A percentile compares a stretch with the other conserved stretches of the same genome.
Evolutionary conservation across 2,329 filamentous ascomycete genomes (phyloP).

Genomic region (Cryphonectria nitschkei): DNA sequence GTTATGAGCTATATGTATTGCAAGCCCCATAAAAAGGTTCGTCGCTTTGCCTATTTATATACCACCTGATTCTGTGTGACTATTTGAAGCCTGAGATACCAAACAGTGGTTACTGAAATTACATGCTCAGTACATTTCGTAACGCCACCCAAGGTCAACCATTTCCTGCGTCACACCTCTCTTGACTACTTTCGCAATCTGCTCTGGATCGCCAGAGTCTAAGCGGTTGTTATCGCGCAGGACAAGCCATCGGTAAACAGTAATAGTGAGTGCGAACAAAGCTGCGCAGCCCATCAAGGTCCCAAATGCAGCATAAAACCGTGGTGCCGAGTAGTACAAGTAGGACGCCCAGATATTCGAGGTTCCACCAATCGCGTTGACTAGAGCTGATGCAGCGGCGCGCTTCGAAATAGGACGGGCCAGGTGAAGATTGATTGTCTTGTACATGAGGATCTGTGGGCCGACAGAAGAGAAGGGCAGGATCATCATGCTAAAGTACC

Average conservation of each 20-base stretch:
- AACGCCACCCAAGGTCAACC: constrained; percentile 46
- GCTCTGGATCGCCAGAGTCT: constrained; percentile 41
- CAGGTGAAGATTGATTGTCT: constrained; percentile 46
- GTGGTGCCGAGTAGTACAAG: constrained; percentile 42
- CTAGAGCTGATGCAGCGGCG: constrained; percentile 45
- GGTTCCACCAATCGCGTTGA: constrained; percentile 43
- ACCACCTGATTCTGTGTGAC: too few relatives aligned
- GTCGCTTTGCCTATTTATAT: too few relatives aligned
- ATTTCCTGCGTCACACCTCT: constrained; percentile 49
- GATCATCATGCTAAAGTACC: constrained; percentile 49
- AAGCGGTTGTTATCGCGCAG: constrained; percentile 44
- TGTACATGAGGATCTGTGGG: constrained; percentile 46
- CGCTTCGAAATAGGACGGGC: constrained; percentile 47
- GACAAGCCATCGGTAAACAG: constrained; percentile 43
- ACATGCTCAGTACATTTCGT: constrained; percentile 46
- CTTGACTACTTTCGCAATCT: constrained; percentile 44
- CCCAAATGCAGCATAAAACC: constrained; percentile 47
- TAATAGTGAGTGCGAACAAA: constrained; percentile 41
- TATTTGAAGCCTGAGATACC: too few relatives aligned
- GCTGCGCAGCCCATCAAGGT: constrained; percentile 41
- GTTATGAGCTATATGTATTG: too few relatives aligned
- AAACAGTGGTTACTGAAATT: neutral
- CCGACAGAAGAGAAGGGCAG: constrained; percentile 45
- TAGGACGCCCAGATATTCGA: constrained; percentile 43
- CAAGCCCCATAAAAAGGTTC: too few relatives aligned